Base-by-base conservation (phyloP, 495 filamentous ascomycete species). In the Aspergillus carlsbadensis region DNA sequence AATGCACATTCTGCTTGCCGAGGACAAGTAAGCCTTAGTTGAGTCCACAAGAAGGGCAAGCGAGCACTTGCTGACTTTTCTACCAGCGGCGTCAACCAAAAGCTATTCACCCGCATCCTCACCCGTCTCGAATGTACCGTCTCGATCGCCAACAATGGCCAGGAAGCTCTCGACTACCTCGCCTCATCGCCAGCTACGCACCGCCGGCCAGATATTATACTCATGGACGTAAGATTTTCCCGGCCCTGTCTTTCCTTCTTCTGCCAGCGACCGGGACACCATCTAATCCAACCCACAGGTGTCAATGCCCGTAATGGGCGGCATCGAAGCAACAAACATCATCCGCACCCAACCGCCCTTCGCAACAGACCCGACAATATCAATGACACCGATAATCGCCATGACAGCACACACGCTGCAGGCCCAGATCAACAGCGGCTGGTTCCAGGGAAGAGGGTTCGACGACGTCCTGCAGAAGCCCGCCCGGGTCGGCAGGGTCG, bases 271-370 rank as follows among this genome's bases (percentile, higher is more conserved):
- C n/a, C n/a, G n/a, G n/a, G n/a, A 18, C 26, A 26, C 15, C 14
- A 26, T 33, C 31, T 3, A 46, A 31, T 31, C 18, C 6, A 39
- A 6, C 36, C 14, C 13, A n/a, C 11, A 46, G 43, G 31, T 10
- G 10, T 10, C 46, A 21, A 49, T 49, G 46, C 46, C 46, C 17
- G 15, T 49, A 18, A 49, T 49, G 46, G 31, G 10, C 46, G 46
- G 46, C 33, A 20, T 49, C 31, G 33, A 37, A 37, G 46, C 46
- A 49, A 36, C 31, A 35, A 36, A n/a, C 8, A 49, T 49, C 10
- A 34, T 49, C 33, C 46, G 46, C 14, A 49, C 46, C 3, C 33
- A 36, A 13, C 31, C 7, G 17, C 46, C 46, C 2, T 49, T 49
- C 33, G 15, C 17, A 6, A n/a, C 10, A 22, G 46, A 49, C 10